phyloP scores from a whole-genome alignment of 768 basidiomycete species.

The Suillus subaureus region DNA sequence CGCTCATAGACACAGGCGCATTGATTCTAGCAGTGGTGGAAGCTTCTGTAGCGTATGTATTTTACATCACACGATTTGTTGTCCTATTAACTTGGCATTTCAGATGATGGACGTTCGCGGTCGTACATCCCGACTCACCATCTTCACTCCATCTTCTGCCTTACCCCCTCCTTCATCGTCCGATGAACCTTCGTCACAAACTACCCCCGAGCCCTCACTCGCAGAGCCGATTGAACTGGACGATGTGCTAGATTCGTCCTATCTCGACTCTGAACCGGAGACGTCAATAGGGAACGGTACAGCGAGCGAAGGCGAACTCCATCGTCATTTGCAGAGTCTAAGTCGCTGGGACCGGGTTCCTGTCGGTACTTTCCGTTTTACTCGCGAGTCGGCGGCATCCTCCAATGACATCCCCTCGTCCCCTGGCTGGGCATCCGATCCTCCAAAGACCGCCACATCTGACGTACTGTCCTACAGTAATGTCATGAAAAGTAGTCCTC shows the following conservation, averaged over 20 bases:
- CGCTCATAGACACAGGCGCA: conserved; percentile 25
- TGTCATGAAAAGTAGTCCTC: conserved; percentile 56
- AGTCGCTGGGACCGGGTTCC: conserved; percentile 77
- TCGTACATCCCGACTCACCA: conserved; percentile 36
- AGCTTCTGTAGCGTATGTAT: conserved; percentile 40
- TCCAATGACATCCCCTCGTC: conserved; percentile 27
- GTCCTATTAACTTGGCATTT: conserved; percentile 12
- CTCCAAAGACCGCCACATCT: conserved; percentile 19
- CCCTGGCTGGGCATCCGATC: conserved; percentile 32
- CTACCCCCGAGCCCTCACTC: conserved; percentile 40
- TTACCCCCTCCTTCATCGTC: conserved; percentile 37
- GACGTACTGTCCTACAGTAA: conserved; percentile 34
- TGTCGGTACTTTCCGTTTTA: conserved; percentile 71
- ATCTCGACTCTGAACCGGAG: conserved; percentile 61
- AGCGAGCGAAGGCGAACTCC: conserved; percentile 37
- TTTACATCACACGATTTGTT: conserved; percentile 13
- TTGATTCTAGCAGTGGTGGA: conserved; percentile 30
- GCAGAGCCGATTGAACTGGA: conserved; percentile 61
- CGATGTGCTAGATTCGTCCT: conserved; percentile 77
- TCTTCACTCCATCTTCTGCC: conserved; percentile 31
- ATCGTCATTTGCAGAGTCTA: conserved; percentile 49
- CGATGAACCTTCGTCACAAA: conserved; percentile 37
- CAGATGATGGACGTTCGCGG: conserved; percentile 34
- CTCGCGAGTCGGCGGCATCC: conserved; percentile 38
- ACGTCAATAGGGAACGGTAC: conserved; percentile 28